Evolutionary conservation across 805 yeast species (phyloP), one percentile per base, ranked within the genome.

Genomic region (Yamadazyma olivae): DNA sequence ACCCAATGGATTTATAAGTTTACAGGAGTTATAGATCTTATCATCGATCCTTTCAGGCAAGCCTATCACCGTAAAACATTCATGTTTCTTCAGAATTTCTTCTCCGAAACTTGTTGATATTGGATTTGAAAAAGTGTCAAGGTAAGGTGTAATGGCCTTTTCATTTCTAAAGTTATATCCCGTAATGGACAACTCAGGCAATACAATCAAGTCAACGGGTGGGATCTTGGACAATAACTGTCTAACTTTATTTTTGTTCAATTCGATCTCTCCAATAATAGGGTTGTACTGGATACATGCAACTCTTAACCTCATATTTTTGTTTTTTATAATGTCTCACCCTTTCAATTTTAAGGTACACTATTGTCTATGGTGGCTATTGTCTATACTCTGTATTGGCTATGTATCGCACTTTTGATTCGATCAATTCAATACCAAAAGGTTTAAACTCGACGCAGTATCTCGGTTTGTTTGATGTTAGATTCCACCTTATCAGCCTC

Each of bases 171-270:
- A 90, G 50, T 81, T 83, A 55, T 89, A 89, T 1, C 96, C 96
- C 0, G 95, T 83, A 9, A 90, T 60, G 0, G 95, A 88, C 33
- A 89, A 59, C 50, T 89, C 97, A 0, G 97, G 95, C 5, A 90
- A 68, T 1, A 89, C 74, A 6, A 89, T 56, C n/a, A 89, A 46
- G 52, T 88, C 95, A 5, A 56, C 53, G 25, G 48, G 46, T 23
- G 46, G 39, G 32, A 43, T 33, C 17, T 23, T 43, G 38, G 27
- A 51, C 9, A 79, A 44, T 4, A 80, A 46, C 2, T 44, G 36
- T 32, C 64, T 46, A 1, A 85, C 79, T 25, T 73, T 66, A 4
- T 57, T 48, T 9, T 71, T 61, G 46, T 83, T 85, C 30, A 67
- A 68, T 30, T 73, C 76, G 2, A 82, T 46, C 26, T 72, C 70